These are phyloP conservation scores for Pezicula neosporulosa DNA, from an alignment of 2,329 filamentous ascomycete genomes.

Conservation along the genomic window DNA sequence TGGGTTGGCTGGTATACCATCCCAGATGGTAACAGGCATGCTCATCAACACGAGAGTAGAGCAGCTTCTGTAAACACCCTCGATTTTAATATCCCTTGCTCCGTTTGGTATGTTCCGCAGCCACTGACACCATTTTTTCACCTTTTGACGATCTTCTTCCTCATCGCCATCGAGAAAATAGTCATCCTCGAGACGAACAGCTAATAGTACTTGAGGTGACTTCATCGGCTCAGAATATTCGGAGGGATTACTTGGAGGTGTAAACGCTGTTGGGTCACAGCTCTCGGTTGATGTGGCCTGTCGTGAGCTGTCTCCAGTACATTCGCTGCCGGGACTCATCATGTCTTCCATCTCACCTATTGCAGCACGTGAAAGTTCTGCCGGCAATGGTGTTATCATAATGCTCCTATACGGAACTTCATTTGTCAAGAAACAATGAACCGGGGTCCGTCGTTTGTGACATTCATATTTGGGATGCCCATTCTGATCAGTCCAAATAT, in stretches of 20 bases:
- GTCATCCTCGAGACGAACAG: conserved; percentile 5
- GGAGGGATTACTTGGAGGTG: not conserved
- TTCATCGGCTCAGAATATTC: not conserved
- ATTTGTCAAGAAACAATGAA: conserved; percentile 4
- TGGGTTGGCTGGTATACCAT: conserved; percentile 5
- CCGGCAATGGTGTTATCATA: conserved; percentile 1
- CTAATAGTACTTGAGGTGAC: conserved; percentile 2
- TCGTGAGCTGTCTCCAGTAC: too few relatives aligned
- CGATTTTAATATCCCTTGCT: conserved; percentile 1
- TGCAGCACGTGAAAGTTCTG: too few relatives aligned
- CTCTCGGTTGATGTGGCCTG: too few relatives aligned
- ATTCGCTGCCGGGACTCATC: too few relatives aligned
- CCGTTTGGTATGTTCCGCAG: not conserved
- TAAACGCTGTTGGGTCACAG: not conserved
- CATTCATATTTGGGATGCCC: not conserved
- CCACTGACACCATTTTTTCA: conserved; percentile 5
- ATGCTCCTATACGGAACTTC: conserved; percentile 3
- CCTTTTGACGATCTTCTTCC: not conserved
- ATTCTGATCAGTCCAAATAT: conserved; percentile 1
- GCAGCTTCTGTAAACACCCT: conserved; percentile 7
- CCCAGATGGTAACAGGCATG: conserved; percentile 7
- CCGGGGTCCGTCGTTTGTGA: conserved; percentile 4
- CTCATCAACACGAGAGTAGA: conserved; percentile 6
- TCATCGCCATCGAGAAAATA: not conserved
- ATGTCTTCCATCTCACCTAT: too few relatives aligned